Conservation (phyloP, 2,329 filamentous ascomycete genomes). For the Dactylella cylindrospora region DNA sequence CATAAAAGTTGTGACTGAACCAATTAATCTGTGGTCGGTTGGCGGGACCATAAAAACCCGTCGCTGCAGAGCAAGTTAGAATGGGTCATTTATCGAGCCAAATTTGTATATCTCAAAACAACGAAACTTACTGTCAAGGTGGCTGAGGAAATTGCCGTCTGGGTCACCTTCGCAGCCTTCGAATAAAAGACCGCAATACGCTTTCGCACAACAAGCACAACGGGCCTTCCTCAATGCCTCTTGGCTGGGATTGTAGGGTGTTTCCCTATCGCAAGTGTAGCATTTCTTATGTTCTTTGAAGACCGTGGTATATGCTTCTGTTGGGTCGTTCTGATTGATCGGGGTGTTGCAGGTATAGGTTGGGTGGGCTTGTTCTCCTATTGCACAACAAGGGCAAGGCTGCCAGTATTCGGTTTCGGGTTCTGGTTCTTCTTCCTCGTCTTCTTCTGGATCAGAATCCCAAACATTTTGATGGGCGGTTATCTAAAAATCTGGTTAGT, state of each 20-base stretch:
- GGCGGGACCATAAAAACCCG: constrained; percentile 6
- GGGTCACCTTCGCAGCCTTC: constrained; percentile 1
- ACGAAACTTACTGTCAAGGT: constrained; percentile 8
- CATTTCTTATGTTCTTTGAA: constrained; percentile 27
- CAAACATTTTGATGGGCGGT: too few species aligned
- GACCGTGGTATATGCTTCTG: neutral
- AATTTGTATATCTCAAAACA: neutral
- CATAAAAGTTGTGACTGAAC: constrained; percentile 26
- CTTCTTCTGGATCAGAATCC: constrained; percentile 10
- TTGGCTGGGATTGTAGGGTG: constrained; percentile 1
- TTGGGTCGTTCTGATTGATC: constrained; percentile 3
- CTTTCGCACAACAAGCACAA: constrained; percentile 16
- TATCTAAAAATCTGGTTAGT: too few species aligned
- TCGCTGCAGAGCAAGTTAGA: constrained; percentile 1
- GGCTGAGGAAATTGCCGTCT: neutral
- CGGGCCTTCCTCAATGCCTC: constrained; percentile 9
- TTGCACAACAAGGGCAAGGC: constrained; percentile 19
- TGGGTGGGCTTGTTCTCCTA: constrained; percentile 5
- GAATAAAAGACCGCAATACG: constrained; percentile 11
- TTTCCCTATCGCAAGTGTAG: neutral
- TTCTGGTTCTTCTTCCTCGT: constrained; percentile 10
- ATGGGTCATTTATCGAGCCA: too few species aligned
- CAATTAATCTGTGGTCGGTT: neutral
- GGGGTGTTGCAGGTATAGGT: constrained; percentile 17
- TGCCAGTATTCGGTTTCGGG: constrained; percentile 1